These are phyloP conservation scores for Suhomyces chickasaworum DNA, from an alignment of 1,139 yeast genomes.

Conservation along the genomic window DNA sequence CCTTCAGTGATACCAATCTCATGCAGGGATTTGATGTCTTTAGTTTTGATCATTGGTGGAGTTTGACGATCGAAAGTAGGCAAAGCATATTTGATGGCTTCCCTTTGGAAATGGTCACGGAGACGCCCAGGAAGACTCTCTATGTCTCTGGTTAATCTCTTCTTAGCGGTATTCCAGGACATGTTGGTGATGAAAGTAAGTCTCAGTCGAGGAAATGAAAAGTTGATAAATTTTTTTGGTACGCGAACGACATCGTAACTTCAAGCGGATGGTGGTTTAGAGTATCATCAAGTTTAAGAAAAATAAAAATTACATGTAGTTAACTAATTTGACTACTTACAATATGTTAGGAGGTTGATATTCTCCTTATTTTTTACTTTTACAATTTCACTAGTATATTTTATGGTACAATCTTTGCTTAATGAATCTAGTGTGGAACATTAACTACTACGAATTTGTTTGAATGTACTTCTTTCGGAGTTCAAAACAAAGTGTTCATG, in stretches of 20 bases:
- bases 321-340: no score
- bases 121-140: constrained; percentile 35
- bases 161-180: constrained; percentile 43
- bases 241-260: not conserved
- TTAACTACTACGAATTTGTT: no score
- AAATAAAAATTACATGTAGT: no score
- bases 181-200: constrained; percentile 19
- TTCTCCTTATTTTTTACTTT: no score
- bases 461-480: no score
- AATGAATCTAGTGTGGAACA: no score
- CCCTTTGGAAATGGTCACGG: constrained; percentile 30
- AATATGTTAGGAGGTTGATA: no score
- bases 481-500: no score
- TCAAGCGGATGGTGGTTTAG: not conserved
- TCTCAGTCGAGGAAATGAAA: constrained; percentile 4
- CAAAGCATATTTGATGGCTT: constrained; percentile 31
- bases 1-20: constrained; percentile 44
- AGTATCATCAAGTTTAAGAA: no score
- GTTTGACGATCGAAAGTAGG: constrained; percentile 38
- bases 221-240: constrained; percentile 6
- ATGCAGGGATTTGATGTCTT: constrained; percentile 32
- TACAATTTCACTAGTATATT: no score
- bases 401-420: no score
- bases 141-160: constrained; percentile 42
- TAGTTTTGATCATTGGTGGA: constrained; percentile 25